A percentile compares a stretch with the other conserved stretches of the same genome.
Evolutionary conservation across 1,284 basidiomycete species (phyloP).

Genomic region (Caloboletus inedulis): DNA sequence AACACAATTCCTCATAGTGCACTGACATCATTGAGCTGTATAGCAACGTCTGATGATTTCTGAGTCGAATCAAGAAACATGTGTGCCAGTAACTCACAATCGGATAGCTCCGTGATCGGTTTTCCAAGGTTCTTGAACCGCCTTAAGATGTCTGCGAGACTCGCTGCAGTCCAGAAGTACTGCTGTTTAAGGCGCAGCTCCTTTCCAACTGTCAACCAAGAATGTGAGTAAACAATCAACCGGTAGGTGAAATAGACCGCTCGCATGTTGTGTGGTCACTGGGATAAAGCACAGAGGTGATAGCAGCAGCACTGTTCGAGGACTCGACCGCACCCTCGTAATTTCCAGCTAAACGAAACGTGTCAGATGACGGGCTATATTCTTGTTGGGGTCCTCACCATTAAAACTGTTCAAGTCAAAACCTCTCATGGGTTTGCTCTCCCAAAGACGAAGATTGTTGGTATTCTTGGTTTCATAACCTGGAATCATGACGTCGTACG

Average conservation of each 20-base stretch:
- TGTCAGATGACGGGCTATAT: neutral
- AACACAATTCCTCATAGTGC: neutral
- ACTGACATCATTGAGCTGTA: constrained; percentile 83
- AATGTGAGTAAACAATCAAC: constrained; percentile 1
- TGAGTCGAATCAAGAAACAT: neutral
- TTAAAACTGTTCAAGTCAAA: constrained; percentile 94
- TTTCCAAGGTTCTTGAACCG: constrained; percentile 79
- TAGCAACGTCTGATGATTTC: constrained; percentile 64
- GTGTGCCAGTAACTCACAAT: constrained; percentile 49
- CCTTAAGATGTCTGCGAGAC: constrained; percentile 81
- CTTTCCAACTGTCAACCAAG: constrained; percentile 64
- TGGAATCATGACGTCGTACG: constrained; percentile 89
- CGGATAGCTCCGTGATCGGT: constrained; percentile 72
- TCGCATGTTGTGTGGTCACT: constrained; percentile 74
- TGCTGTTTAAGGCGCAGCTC: constrained; percentile 92
- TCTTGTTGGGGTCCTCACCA: constrained; percentile 42
- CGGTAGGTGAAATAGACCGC: constrained; percentile 18
- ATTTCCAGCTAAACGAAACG: constrained; percentile 62
- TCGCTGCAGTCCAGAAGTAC: constrained; percentile 89
- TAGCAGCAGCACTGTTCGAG: constrained; percentile 84
- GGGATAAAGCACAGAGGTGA: constrained; percentile 87
- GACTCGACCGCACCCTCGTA: constrained; percentile 85
- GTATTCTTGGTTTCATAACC: constrained; percentile 78
- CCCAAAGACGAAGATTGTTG: constrained; percentile 79
- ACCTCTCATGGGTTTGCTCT: constrained; percentile 84